These are phyloP conservation scores for Psilocybe tampanensis DNA, from an alignment of 768 basidiomycete species.

Conservation along the genomic window DNA sequence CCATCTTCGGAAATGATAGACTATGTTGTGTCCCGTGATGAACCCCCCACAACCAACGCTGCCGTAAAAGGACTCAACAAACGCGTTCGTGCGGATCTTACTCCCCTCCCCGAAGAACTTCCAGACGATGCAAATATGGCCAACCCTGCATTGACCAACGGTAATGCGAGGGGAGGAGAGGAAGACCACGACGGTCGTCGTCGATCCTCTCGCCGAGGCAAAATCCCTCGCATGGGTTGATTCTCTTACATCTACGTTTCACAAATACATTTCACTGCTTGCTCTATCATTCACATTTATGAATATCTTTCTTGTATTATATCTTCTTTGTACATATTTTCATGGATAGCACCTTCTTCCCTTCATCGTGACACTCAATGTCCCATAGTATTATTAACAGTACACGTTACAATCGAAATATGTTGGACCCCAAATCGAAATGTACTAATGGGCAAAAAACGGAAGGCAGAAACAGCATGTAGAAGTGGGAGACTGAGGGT, in stretches of 20 bases:
- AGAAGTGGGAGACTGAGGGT: too few relatives aligned
- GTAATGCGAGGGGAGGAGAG: neutral
- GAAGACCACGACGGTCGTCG: conserved; percentile 11
- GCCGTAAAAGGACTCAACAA: conserved; percentile 36
- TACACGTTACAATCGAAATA: too few relatives aligned
- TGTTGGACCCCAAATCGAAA: too few relatives aligned
- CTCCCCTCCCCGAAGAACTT: conserved; percentile 43
- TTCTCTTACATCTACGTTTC: neutral
- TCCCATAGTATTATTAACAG: too few relatives aligned
- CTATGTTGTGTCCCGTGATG: conserved; percentile 34
- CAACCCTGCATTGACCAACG: neutral
- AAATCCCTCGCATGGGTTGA: conserved; percentile 21
- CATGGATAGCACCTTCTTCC: neutral
- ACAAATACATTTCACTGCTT: neutral
- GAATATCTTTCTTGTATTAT: neutral
- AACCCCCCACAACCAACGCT: conserved; percentile 16
- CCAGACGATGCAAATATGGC: conserved; percentile 10
- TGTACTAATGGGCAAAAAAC: too few relatives aligned
- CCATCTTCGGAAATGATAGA: conserved; percentile 63
- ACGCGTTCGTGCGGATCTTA: conserved; percentile 44
- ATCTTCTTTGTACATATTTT: neutral
- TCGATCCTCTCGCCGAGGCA: conserved; percentile 21
- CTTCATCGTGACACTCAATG: neutral
- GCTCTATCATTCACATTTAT: neutral
- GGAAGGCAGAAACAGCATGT: too few relatives aligned